These are phyloP conservation scores for Ustilago curta DNA, from an alignment of 1,284 basidiomycete species.

Conservation along the genomic window DNA sequence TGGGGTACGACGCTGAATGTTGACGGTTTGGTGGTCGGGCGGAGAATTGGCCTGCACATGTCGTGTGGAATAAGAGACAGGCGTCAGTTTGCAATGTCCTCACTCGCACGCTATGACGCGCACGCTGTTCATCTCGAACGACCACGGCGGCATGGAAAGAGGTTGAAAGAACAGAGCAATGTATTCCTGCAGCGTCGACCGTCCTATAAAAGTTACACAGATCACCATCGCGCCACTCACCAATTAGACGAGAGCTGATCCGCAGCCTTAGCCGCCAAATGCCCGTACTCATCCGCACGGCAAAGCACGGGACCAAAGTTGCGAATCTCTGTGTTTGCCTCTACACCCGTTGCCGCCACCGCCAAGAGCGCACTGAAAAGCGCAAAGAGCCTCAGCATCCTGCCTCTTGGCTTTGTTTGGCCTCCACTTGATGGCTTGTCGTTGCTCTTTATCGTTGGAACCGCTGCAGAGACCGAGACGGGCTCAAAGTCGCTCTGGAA, in stretches of 20 bases:
- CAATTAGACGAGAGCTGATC: slow-evolving; percentile 44
- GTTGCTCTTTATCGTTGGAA: background rate
- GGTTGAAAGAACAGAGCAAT: background rate
- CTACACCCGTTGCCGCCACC: slow-evolving; percentile 12
- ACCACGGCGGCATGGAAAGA: background rate
- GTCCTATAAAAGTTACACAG: background rate
- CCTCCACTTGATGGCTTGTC: background rate
- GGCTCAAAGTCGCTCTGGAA: slow-evolving; percentile 44
- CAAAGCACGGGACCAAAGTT: slow-evolving; percentile 55
- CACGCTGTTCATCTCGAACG: background rate
- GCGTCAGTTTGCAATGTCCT: slow-evolving; percentile 3
- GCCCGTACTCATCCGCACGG: slow-evolving; percentile 52
- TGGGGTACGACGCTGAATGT: slow-evolving; percentile 21
- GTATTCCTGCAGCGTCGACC: background rate
- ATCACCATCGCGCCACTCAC: slow-evolving; percentile 19
- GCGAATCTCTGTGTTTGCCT: slow-evolving; percentile 52
- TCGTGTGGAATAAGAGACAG: background rate
- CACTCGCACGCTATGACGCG: background rate
- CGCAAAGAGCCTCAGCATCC: slow-evolving; percentile 44
- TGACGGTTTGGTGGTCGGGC: slow-evolving; percentile 10
- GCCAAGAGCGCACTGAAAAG: slow-evolving; percentile 30
- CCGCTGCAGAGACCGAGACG: background rate
- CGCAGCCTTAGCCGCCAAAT: slow-evolving; percentile 52
- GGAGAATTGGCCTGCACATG: slow-evolving; percentile 28
- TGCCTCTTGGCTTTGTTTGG: slow-evolving; percentile 1